Evolutionary conservation across 176 grass and related monocot species (phyloP), one percentile per base, ranked within the genome.

Genomic region (Triticum timopheevii): DNA sequence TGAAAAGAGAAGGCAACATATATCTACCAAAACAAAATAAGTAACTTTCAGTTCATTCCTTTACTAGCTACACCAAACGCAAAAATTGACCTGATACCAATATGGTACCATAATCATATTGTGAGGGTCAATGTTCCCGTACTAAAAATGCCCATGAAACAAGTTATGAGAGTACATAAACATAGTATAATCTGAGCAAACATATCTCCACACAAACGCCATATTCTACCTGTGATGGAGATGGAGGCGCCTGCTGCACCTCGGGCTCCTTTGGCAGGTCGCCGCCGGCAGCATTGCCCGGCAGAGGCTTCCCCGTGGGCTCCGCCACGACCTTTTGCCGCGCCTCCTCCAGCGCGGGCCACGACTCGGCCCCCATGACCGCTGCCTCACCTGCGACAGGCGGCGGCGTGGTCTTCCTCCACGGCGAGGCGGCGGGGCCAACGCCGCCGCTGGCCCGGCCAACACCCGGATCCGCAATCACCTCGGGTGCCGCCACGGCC

Each of bases 301-400:
- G 49, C 19, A 38, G 65, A 2, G 84, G 69, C 88, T 84, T 92
- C 22, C 65, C 59, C 8, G 80, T 65, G 36, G 27, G 27, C 66
- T 91, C 84, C 69, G 34, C 61, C 24, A 84, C 22, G 4, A 9
- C 84, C 66, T 89, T 95, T 27, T 88, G 80, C 70, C 86, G 86
- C 11, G 88, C 64, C 69, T 92, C 93, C 65, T 89, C 88, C n/a
- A 95, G 88, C 30, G 88, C 88, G 35, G 93, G 88, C 93, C 93
- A 93, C 30, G 90, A 90, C 8, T 91, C 84, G 36, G 86, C 88
- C 44, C 90, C 93, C 93, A 92, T 92, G 65, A 92, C 86, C 49
- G 70, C 80, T 16, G 71, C 90, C 47, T 90, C 86, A 7, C 75
- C 65, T 7, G 8, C 80, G 10, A 59, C 39, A 2, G 83, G 76